Base-by-base conservation (phyloP, 2,329 filamentous ascomycete species). In the Ophioceras dolichostomum region DNA sequence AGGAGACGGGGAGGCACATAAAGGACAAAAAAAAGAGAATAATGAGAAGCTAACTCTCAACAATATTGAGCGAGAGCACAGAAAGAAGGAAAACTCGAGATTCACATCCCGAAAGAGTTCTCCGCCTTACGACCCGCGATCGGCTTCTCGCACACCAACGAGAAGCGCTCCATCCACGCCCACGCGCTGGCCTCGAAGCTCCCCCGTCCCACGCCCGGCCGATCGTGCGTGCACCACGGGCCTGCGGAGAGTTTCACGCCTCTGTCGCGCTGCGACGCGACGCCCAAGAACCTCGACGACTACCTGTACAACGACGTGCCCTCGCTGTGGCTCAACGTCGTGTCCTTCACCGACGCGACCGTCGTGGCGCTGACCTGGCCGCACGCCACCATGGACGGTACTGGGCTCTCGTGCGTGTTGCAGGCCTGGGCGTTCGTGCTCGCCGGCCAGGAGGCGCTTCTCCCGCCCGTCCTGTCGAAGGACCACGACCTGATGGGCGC, bases 291-390 rank as follows among this genome's bases (percentile, higher is more conserved):
- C 3, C 42, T 65, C 0, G 47, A 55, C 1, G 64, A 68, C 38
- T 65, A 61, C 41, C 34, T 66, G 10, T 46, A 49, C 31, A 42
- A 47, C 4, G 66, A 70, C 45, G 49, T 45, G 14, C 67, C 68
- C 1, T 62, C 65, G 45, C 46, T 73, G 4, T 57, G 58, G 4
- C 49, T 73, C 4, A 64, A 68, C 41, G 52, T 73, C 30, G 58
- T 61, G 4, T 58, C 59, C 0, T 73, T 74, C 45, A 47, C 45
- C 3, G 62, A 75, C 39, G 62, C 64, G 0, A 74, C 70, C 0
- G 47, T 73, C 0, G 52, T 74, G 2, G 55, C 57, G 0, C 42
- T 73, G 1, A 51, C 53, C 2, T 69, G 58, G 51, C 59, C 63
- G 2, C 70, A 74, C 46, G 61, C 59, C 0, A 47, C 70, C 5